A percentile compares a stretch with the other conserved stretches of the same genome.
Evolutionary conservation across 345 rosid species (phyloP).

Genomic region (Euphorbia lathyris): DNA sequence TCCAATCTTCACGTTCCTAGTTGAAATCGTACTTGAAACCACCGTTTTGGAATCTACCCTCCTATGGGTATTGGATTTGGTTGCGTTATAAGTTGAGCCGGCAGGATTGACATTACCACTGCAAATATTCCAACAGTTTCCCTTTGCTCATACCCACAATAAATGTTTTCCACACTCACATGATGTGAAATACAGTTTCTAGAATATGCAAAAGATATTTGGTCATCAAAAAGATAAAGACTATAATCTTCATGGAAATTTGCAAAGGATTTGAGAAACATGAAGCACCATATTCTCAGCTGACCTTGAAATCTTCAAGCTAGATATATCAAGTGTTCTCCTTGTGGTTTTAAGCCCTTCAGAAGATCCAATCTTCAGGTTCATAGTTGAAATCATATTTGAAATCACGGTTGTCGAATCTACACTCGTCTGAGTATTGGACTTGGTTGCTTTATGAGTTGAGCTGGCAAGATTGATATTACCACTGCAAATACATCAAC

Average conservation of each 20-base stretch:
- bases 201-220: not conserved
- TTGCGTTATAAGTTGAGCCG: constrained; percentile 37
- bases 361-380: constrained; percentile 31
- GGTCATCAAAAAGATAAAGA: too few species aligned
- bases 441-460: constrained; percentile 37
- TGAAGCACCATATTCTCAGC: constrained; percentile 1
- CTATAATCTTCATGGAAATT: too few species aligned
- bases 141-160: constrained; percentile 7
- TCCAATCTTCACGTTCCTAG: constrained; percentile 29
- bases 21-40: constrained; percentile 36
- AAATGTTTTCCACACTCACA: not conserved
- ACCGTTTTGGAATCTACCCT: constrained; percentile 23
- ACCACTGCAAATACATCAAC: constrained; percentile 34
- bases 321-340: constrained; percentile 40
- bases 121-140: constrained; percentile 18
- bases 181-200: not conserved
- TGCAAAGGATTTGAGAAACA: constrained; percentile 2
- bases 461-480: constrained; percentile 35
- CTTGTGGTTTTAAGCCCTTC: constrained; percentile 47
- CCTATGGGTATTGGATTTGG: constrained; percentile 18
- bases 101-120: constrained; percentile 42
- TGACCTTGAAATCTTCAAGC: constrained; percentile 48
- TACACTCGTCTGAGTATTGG: constrained; percentile 12
- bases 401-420: constrained; percentile 31
- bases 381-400: constrained; percentile 33